Evolutionary conservation across 140 eudicot genomes (phyloP).

Genomic region (Senecio squalidus): DNA sequence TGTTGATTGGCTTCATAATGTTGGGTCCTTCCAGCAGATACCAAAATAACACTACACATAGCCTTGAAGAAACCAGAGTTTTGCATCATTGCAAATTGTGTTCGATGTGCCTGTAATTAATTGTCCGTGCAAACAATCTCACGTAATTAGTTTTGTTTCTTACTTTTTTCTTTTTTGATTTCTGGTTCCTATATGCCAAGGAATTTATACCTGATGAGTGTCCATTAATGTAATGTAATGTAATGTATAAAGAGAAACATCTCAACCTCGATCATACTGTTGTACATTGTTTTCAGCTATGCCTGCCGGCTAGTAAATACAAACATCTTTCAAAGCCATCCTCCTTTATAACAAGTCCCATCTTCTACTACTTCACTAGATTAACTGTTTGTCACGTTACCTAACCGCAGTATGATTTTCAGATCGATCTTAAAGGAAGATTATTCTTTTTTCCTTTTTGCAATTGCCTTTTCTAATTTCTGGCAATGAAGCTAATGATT

Average conservation of each 20-base stretch:
- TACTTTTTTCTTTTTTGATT: neutral
- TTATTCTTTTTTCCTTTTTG: too few relatives aligned
- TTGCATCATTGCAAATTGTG: neutral
- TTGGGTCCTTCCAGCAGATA: constrained; percentile 4
- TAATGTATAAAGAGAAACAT: constrained; percentile 11
- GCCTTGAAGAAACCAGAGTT: neutral
- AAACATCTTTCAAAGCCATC: neutral
- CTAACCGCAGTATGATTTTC: too few relatives aligned
- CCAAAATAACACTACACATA: constrained; percentile 2
- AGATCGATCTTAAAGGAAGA: too few relatives aligned
- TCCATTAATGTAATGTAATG: too few relatives aligned
- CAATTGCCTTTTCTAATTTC: too few relatives aligned
- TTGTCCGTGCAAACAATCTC: constrained; percentile 3
- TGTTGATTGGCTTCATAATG: constrained; percentile 11
- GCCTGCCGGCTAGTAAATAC: neutral
- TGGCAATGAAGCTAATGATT: too few relatives aligned
- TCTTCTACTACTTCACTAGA: too few relatives aligned
- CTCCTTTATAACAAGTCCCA: neutral
- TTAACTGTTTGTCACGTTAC: too few relatives aligned
- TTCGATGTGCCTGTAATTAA: constrained; percentile 1
- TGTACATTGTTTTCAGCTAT: neutral
- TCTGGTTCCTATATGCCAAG: neutral
- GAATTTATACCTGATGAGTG: constrained; percentile 6
- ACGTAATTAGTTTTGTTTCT: neutral
- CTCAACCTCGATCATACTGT: neutral